phyloP scores from a whole-genome alignment of 179 eudicot genomes.

The Beta lomatogona region DNA sequence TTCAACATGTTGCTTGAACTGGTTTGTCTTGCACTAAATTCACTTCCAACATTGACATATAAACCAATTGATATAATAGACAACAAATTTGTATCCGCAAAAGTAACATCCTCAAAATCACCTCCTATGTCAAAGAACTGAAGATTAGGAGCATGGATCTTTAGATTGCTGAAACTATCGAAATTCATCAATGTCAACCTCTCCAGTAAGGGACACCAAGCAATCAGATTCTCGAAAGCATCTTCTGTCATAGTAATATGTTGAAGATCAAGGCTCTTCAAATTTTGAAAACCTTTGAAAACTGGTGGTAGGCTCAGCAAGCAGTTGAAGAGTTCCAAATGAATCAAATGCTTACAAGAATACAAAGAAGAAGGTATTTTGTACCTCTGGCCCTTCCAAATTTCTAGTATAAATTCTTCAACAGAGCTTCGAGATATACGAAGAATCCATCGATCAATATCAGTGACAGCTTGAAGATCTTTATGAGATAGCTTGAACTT shows the following conservation, averaged over 20 bases:
- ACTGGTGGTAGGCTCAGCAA: slow-evolving; percentile 26
- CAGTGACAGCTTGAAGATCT: slow-evolving; percentile 36
- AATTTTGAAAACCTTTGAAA: slow-evolving; percentile 42
- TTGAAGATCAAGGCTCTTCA: slow-evolving; percentile 42
- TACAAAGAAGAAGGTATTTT: slow-evolving; percentile 40
- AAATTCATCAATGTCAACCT: slow-evolving; percentile 41
- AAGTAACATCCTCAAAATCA: slow-evolving; percentile 31
- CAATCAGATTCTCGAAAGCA: slow-evolving; percentile 32
- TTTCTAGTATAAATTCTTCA: slow-evolving; percentile 42
- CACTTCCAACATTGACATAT: slow-evolving; percentile 24
- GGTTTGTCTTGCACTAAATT: slow-evolving; percentile 9
- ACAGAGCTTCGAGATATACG: slow-evolving; percentile 35
- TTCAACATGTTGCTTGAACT: slow-evolving; percentile 62
- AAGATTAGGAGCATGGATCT: slow-evolving; percentile 41
- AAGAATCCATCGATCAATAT: slow-evolving; percentile 41
- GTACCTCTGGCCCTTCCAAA: slow-evolving; percentile 37
- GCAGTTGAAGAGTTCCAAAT: slow-evolving; percentile 45
- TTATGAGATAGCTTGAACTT: slow-evolving; percentile 41
- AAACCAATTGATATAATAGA: slow-evolving; percentile 36
- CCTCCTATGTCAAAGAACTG: slow-evolving; percentile 40
- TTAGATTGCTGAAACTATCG: slow-evolving; percentile 35
- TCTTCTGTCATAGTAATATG: slow-evolving; percentile 37
- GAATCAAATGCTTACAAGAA: slow-evolving; percentile 32
- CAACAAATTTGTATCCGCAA: slow-evolving; percentile 32
- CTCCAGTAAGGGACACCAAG: slow-evolving; percentile 38